Conservation (phyloP, 768 basidiomycete species). For the Tricholoma flavovirens region DNA sequence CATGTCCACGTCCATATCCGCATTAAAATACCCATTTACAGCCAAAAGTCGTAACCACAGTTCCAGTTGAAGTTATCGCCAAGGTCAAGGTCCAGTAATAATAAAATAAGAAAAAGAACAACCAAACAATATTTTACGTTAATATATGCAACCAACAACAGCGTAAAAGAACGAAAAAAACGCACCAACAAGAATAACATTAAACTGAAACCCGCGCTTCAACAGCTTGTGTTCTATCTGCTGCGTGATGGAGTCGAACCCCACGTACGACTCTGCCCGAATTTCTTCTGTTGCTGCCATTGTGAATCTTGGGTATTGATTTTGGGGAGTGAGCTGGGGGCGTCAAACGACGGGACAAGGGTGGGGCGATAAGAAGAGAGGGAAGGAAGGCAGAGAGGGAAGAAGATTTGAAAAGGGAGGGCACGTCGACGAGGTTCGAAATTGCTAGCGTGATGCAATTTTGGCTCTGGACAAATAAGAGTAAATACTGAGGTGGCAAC, state of each 20-base stretch:
- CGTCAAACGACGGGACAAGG: not conserved
- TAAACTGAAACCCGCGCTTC: constrained; percentile 99
- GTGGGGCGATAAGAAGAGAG: not conserved
- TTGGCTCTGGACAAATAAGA: constrained; percentile 13
- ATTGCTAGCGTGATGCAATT: constrained; percentile 5
- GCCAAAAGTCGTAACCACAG: too few species aligned
- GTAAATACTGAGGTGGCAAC: constrained; percentile 14
- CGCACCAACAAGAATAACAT: constrained; percentile 93
- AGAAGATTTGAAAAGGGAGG: not conserved
- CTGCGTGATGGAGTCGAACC: constrained; percentile 95
- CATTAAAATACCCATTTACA: too few species aligned
- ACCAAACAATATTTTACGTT: too few species aligned
- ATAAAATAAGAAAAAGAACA: not conserved
- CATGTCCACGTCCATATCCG: not conserved
- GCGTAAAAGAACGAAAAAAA: constrained; percentile 18
- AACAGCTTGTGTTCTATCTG: constrained; percentile 99
- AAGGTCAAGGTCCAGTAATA: too few species aligned
- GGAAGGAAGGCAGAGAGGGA: not conserved
- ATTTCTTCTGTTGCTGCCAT: constrained; percentile 62
- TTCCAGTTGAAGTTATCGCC: too few species aligned
- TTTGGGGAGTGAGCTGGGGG: not conserved
- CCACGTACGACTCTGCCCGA: constrained; percentile 88
- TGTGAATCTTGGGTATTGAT: constrained; percentile 6
- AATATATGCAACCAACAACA: not conserved
- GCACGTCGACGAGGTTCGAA: constrained; percentile 14